Evolutionary conservation across 1,284 basidiomycete genomes (phyloP).

Genomic region (Chondrostereum purpureum): DNA sequence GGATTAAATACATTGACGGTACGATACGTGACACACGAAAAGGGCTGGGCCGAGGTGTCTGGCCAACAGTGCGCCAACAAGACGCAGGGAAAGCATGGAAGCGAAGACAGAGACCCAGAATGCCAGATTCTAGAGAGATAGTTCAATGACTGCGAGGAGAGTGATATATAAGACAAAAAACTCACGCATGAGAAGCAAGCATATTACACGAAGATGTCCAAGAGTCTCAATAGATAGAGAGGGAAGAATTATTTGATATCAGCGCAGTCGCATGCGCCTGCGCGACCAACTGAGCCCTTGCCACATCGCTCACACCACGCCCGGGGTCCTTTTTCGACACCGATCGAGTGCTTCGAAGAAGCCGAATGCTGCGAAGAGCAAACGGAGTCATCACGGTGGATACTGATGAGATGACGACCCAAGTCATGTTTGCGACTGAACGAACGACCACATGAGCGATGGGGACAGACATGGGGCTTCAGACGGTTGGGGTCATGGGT

Average conservation of each 20-base stretch:
- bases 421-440: conserved; percentile 89
- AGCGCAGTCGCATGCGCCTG: conserved; percentile 54
- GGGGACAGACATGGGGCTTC: conserved; percentile 80
- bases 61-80: conserved; percentile 25
- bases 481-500: conserved; percentile 84
- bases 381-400: conserved; percentile 67
- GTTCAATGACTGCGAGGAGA: conserved; percentile 5
- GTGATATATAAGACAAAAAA: background rate
- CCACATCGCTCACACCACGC: conserved; percentile 73
- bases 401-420: conserved; percentile 78
- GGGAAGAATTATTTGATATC: conserved; percentile 57
- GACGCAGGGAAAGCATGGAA: conserved; percentile 22
- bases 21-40: conserved; percentile 57
- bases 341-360: conserved; percentile 42
- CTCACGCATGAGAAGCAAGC: conserved; percentile 20
- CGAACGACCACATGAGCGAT: conserved; percentile 74
- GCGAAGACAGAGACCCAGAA: conserved; percentile 18
- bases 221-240: too few species aligned
- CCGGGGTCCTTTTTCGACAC: conserved; percentile 54
- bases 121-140: conserved; percentile 6
- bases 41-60: conserved; percentile 40
- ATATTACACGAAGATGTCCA: conserved; percentile 16
- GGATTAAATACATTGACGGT: conserved; percentile 37
- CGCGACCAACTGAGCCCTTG: conserved; percentile 56
- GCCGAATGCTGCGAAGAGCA: conserved; percentile 32